Evolutionary conservation across 805 yeast species (phyloP), one percentile per base, ranked within the genome.

Genomic region (Candida maris): DNA sequence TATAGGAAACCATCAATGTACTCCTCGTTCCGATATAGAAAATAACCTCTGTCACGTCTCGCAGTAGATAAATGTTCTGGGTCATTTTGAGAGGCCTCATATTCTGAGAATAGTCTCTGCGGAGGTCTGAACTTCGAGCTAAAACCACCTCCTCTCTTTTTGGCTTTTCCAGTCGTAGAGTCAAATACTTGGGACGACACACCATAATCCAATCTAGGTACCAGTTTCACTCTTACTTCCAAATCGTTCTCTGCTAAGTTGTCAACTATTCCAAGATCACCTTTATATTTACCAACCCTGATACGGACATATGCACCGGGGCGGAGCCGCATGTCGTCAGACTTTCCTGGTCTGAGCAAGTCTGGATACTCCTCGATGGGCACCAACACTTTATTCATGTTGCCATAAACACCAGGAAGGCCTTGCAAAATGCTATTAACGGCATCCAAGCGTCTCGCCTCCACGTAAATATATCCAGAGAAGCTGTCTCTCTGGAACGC

Each of bases 341-440:
- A 78, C 61, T 84, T 87, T 37, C 80, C 85, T 38, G 95, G 96
- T 55, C 94, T 84, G 57, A 93, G 71, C 53, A 93, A 70, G 59
- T 89, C 94, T 2, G 96, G 96, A 59, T 88, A 85, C 64, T 93
- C 98, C 59, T 85, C 86, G 40, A 93, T 93, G 5, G 98, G 98
- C 32, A 93, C 96, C 42, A 91, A 70, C 34, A 89, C 72, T 62
- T 85, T 85, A 53, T 83, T 82, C 37, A 25, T 30, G 25, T 51
- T 48, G 19, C 74, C 55, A 51, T 82, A 93, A 23, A 91, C 81
- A 61, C 88, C 89, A 22, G 93, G 91, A 58, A 93, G 74, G 63
- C 97, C 97, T 31, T 79, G 77, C 41, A 91, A 73, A 13, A 96
- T 96, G 40, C 77, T 80, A 55, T 83, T 85, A 27, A 91, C 95